Evolutionary conservation across 768 basidiomycete genomes (phyloP).

Genomic region (Podaxis sp.): DNA sequence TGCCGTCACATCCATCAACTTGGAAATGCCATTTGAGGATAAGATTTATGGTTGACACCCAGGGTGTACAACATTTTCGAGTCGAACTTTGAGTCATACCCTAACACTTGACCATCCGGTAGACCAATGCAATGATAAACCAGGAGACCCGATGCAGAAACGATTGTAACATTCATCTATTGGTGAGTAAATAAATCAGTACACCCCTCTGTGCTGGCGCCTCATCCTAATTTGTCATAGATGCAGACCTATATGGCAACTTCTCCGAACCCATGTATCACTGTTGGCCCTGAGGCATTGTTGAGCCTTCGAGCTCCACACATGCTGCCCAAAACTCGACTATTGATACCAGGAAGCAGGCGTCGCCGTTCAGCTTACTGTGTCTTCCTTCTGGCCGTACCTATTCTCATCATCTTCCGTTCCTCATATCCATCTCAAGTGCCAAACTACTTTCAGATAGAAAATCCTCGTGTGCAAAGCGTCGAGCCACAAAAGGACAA

Average conservation of each 20-base stretch:
- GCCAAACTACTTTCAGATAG: not conserved
- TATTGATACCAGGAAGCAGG: not conserved
- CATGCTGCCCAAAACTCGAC: not conserved
- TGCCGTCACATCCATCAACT: not conserved
- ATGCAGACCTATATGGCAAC: not conserved
- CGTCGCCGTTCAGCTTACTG: not conserved
- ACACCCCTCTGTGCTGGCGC: no score
- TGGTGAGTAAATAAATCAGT: no score
- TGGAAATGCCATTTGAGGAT: no score
- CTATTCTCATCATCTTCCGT: not conserved
- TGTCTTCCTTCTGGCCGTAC: not conserved
- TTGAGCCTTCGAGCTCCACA: not conserved
- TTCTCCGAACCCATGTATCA: not conserved
- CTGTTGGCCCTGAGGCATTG: not conserved
- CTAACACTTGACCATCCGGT: no score
- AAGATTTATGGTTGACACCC: no score
- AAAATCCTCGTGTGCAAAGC: not conserved
- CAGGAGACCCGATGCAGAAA: no score
- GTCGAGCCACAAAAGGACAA: not conserved
- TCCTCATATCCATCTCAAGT: not conserved
- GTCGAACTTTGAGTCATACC: no score
- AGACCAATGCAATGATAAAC: no score
- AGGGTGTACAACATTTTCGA: no score
- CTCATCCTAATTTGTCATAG: no score
- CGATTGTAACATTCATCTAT: no score